Evolutionary conservation across 2,329 filamentous ascomycete species (phyloP).

Genomic region (Orbilia blumenaviensis): DNA sequence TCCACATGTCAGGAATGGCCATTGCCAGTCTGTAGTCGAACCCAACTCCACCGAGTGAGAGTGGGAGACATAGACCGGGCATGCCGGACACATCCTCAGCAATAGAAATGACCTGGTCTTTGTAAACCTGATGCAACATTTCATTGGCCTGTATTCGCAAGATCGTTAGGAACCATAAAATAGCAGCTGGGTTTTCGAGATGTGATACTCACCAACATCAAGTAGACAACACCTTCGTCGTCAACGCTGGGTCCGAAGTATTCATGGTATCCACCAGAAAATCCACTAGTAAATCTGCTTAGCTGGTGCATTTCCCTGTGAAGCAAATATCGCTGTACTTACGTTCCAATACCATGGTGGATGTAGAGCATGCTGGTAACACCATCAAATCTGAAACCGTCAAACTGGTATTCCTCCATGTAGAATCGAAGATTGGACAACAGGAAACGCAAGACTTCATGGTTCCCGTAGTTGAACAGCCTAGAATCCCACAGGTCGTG

Average conservation of each 20-base stretch:
- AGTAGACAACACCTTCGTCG: constrained; percentile 90
- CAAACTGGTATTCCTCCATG: constrained; percentile 98
- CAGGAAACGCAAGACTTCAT: constrained; percentile 94
- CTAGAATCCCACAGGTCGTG: constrained; percentile 97
- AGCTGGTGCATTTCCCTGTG: neutral
- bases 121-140: constrained; percentile 90
- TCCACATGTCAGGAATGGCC: constrained; percentile 98
- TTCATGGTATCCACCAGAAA: constrained; percentile 97
- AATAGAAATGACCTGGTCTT: constrained; percentile 80
- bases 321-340: constrained; percentile 66
- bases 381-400: constrained; percentile 97
- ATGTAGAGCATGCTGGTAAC: constrained; percentile 98
- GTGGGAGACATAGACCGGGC: constrained; percentile 89
- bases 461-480: constrained; percentile 94
- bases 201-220: constrained; percentile 72
- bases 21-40: constrained; percentile 98
- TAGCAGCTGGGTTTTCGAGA: neutral
- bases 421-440: constrained; percentile 96
- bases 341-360: constrained; percentile 97
- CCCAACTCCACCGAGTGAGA: constrained; percentile 87
- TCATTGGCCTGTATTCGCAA: constrained; percentile 75
- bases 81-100: constrained; percentile 98
- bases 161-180: neutral
- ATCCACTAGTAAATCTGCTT: constrained; percentile 69
- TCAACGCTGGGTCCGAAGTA: constrained; percentile 92